phyloP scores from a whole-genome alignment of 257 asterid genomes.

The Agastache rugosa region DNA sequence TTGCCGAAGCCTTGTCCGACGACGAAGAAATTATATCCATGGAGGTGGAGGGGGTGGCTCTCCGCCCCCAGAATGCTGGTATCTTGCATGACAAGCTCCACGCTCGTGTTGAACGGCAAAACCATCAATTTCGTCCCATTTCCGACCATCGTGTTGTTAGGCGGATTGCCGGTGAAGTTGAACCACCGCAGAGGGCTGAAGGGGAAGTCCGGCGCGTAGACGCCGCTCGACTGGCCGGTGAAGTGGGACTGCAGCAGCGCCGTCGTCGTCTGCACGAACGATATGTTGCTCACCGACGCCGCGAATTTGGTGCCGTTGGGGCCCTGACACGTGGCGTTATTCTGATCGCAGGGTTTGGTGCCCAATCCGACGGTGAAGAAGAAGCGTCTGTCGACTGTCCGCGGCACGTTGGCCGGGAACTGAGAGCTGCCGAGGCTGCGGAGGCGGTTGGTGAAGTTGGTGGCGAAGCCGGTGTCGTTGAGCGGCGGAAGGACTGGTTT shows the following conservation, averaged over 20 bases:
- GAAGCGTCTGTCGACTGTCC: slow-evolving; percentile 37
- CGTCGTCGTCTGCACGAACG: slow-evolving; percentile 40
- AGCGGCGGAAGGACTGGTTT: slow-evolving; percentile 45
- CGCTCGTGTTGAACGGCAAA: slow-evolving; percentile 20
- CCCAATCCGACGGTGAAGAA: slow-evolving; percentile 41
- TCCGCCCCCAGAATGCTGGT: slow-evolving; percentile 28
- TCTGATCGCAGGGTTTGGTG: slow-evolving; percentile 25
- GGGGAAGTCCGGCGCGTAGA: slow-evolving; percentile 45
- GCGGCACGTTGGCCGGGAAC: slow-evolving; percentile 51
- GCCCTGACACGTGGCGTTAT: slow-evolving; percentile 47
- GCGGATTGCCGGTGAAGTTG: slow-evolving; percentile 36
- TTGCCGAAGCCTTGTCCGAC: slow-evolving; percentile 33
- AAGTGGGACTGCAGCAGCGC: slow-evolving; percentile 52
- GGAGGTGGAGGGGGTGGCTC: slow-evolving; percentile 40
- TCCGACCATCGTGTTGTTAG: slow-evolving; percentile 36
- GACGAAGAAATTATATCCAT: slow-evolving; percentile 37
- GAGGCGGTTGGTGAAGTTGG: slow-evolving; percentile 40
- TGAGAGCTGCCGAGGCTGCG: slow-evolving; percentile 39
- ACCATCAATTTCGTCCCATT: slow-evolving; percentile 36
- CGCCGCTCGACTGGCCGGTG: slow-evolving; percentile 37
- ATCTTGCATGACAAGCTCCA: slow-evolving; percentile 35
- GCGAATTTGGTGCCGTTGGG: slow-evolving; percentile 50
- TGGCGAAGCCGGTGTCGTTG: slow-evolving; percentile 46
- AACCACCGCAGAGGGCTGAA: slow-evolving; percentile 36
- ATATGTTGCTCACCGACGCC: slow-evolving; percentile 45